Conservation (phyloP, 441 rosid species). For the Arabidopsis hybrid region DNA sequence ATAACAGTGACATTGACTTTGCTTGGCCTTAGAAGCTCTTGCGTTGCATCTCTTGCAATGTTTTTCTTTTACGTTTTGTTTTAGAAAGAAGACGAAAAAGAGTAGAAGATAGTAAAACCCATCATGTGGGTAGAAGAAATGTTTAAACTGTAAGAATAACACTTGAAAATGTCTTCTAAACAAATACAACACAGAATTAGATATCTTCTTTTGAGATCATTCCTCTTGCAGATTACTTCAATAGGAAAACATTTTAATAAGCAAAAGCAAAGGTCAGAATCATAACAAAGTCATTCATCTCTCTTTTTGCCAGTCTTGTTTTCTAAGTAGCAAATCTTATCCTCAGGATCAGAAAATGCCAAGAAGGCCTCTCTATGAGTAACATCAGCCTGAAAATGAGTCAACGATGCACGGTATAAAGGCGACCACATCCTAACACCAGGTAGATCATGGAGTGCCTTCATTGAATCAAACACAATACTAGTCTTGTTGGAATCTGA, state of each 20-base stretch:
- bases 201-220: background rate
- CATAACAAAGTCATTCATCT: background rate
- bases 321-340: background rate
- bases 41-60: constrained; percentile 11
- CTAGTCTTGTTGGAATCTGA: background rate
- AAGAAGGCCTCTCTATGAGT: background rate
- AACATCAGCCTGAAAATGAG: background rate
- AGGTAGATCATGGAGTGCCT: background rate
- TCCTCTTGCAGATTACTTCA: background rate
- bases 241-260: background rate
- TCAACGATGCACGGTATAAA: background rate
- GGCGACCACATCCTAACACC: background rate
- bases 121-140: background rate
- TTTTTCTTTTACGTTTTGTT: background rate
- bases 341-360: background rate
- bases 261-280: background rate
- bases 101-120: constrained; percentile 35
- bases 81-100: constrained; percentile 28
- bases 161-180: constrained; percentile 15
- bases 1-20: constrained; percentile 44
- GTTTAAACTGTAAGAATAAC: constrained; percentile 1
- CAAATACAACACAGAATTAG: constrained; percentile 4
- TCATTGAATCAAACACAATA: background rate
- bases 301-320: background rate
- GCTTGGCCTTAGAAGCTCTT: constrained; percentile 63